Evolutionary conservation across 768 basidiomycete genomes (phyloP).

Genomic region (Lactarius deliciosus): DNA sequence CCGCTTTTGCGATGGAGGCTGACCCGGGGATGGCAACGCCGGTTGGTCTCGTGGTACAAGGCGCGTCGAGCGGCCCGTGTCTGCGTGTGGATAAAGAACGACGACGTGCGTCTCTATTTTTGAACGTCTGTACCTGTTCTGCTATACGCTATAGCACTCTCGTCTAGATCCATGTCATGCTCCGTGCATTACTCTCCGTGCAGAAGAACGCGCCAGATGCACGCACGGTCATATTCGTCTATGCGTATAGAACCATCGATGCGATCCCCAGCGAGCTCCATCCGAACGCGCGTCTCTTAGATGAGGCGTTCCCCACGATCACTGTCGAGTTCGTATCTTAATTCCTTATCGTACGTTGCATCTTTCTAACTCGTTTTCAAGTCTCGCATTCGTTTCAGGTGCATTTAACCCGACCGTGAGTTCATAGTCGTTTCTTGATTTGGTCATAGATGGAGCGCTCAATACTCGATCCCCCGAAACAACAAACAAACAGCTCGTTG

Average conservation of each 20-base stretch:
- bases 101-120: conserved; percentile 22
- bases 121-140: neutral
- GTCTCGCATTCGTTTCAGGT: conserved; percentile 26
- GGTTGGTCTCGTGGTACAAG: conserved; percentile 24
- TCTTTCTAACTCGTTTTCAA: conserved; percentile 10
- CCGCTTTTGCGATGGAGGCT: conserved; percentile 18
- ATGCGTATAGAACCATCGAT: conserved; percentile 26
- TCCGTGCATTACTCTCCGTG: conserved; percentile 27
- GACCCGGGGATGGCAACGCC: conserved; percentile 11
- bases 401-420: conserved; percentile 24
- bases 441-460: neutral
- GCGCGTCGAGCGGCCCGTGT: conserved; percentile 22
- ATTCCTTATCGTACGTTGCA: too few relatives aligned
- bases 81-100: conserved; percentile 30
- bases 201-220: conserved; percentile 27
- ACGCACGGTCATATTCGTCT: conserved; percentile 27
- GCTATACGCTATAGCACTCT: neutral
- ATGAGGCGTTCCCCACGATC: conserved; percentile 30
- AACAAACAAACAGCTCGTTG: conserved; percentile 23
- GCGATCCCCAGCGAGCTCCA: conserved; percentile 29
- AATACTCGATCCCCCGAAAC: neutral
- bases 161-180: conserved; percentile 28
- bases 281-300: conserved; percentile 30
- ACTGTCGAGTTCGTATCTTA: conserved; percentile 25
- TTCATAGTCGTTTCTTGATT: neutral